A percentile compares a stretch with the other conserved stretches of the same genome.
phyloP scores from a whole-genome alignment of 2,329 filamentous ascomycete genomes.

The Hypocrella siamensis region DNA sequence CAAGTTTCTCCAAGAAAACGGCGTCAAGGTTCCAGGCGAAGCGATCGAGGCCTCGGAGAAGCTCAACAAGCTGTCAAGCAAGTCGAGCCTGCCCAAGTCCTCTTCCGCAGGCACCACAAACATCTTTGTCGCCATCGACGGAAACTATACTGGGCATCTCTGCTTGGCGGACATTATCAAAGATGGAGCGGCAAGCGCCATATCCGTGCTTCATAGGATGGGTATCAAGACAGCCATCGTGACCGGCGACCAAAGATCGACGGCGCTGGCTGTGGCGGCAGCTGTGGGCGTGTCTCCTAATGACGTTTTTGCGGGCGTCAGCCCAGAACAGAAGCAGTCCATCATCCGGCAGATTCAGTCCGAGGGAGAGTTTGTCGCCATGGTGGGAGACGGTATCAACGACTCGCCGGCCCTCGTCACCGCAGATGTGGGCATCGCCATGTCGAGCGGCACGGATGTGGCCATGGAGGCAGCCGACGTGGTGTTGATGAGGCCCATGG shows the following conservation, averaged over 20 bases:
- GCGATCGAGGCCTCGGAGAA: conserved; percentile 49
- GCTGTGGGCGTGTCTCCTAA: conserved; percentile 65
- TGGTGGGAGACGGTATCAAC: conserved; percentile 98
- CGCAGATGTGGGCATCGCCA: conserved; percentile 83
- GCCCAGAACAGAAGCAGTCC: conserved; percentile 77
- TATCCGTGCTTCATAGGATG: conserved; percentile 71
- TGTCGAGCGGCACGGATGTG: conserved; percentile 85
- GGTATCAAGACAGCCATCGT: conserved; percentile 81
- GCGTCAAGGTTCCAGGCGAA: conserved; percentile 47
- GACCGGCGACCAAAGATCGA: conserved; percentile 78
- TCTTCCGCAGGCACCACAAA: conserved; percentile 55
- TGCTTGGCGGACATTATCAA: conserved; percentile 86
- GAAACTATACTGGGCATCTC: conserved; percentile 64
- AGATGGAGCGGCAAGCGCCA: conserved; percentile 63
- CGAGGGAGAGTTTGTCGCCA: conserved; percentile 65
- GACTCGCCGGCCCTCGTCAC: conserved; percentile 91
- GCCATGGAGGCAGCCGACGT: conserved; percentile 96
- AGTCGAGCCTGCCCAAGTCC: conserved; percentile 12
- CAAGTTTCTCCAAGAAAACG: conserved; percentile 55
- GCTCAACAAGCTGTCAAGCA: conserved; percentile 27
- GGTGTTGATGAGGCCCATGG: conserved; percentile 84
- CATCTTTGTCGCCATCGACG: conserved; percentile 82
- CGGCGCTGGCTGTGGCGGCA: conserved; percentile 68
- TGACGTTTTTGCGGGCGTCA: conserved; percentile 74
- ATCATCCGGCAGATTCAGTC: conserved; percentile 68